These are phyloP conservation scores for Yamadazyma spencermartinsiae DNA, from an alignment of 1,139 yeast genomes.

Conservation along the genomic window DNA sequence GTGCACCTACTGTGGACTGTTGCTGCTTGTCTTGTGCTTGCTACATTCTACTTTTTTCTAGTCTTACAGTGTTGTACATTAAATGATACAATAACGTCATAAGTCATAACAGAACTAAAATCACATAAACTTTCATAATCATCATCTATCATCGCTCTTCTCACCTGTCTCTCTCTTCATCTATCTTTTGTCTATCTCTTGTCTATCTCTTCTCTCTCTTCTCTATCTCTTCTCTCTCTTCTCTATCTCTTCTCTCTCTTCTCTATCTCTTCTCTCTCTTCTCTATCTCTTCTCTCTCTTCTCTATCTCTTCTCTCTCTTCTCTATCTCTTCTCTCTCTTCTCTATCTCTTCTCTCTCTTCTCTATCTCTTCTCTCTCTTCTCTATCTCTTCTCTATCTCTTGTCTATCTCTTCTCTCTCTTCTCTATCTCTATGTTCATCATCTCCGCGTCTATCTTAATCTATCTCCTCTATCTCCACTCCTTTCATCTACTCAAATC, in stretches of 20 bases:
- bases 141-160: background rate
- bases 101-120: conserved; percentile 1
- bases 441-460: background rate
- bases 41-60: background rate
- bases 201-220: background rate
- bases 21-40: too few relatives aligned
- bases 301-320: background rate
- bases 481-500: conserved; percentile 20
- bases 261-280: conserved; percentile 1
- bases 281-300: background rate
- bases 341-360: background rate
- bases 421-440: conserved; percentile 1
- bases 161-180: background rate
- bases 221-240: background rate
- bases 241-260: background rate
- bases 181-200: background rate
- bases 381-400: conserved; percentile 1
- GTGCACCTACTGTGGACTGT: too few relatives aligned
- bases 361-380: background rate
- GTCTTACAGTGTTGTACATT: background rate
- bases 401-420: background rate
- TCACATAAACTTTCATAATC: conserved; percentile 1
- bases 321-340: background rate
- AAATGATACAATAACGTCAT: conserved; percentile 2
- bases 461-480: background rate